Percentiles rank a stretch among this genome's conserved stretches.
These are phyloP conservation scores for Breviolum minutum DNA, from an alignment of 73 alveolate genomes.

Conservation along the genomic window DNA sequence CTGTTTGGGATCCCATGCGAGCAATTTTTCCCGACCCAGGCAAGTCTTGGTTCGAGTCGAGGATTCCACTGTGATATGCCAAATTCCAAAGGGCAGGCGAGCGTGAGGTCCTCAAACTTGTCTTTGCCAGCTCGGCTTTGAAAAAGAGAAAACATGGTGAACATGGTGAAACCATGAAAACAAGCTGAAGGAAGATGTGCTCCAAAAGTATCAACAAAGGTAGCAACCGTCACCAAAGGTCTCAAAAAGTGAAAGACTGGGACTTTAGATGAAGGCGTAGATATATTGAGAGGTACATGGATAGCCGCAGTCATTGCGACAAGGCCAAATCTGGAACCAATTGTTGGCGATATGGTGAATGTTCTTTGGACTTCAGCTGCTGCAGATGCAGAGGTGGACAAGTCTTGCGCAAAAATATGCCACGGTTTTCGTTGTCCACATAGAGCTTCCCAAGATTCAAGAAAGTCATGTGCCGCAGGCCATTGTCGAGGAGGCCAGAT, in stretches of 20 bases:
- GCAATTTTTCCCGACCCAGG: not conserved
- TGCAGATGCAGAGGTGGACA: conserved; percentile 62
- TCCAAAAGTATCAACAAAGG: too few relatives aligned
- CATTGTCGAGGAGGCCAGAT: not conserved
- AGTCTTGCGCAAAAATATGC: not conserved
- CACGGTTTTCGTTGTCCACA: not conserved
- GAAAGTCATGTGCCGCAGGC: not conserved
- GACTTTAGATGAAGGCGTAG: too few relatives aligned
- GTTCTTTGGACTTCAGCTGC: conserved; percentile 55
- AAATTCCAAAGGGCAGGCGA: conserved; percentile 66
- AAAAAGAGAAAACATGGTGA: not conserved
- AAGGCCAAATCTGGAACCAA: conserved; percentile 63
- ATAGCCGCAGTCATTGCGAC: not conserved
- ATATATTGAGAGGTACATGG: too few relatives aligned
- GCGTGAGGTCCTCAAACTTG: conserved; percentile 42
- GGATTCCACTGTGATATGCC: conserved; percentile 40
- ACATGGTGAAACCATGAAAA: not conserved
- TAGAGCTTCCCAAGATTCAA: not conserved
- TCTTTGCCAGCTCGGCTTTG: not conserved
- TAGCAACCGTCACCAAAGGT: too few relatives aligned
- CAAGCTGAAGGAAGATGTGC: too few relatives aligned
- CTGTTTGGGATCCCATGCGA: not conserved
- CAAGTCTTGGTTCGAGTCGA: conserved; percentile 52
- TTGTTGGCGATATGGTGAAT: conserved; percentile 61
- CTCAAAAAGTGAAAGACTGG: too few relatives aligned